These are phyloP conservation scores for Eucalyptus caleyi DNA, from an alignment of 345 rosid genomes.

Conservation along the genomic window DNA sequence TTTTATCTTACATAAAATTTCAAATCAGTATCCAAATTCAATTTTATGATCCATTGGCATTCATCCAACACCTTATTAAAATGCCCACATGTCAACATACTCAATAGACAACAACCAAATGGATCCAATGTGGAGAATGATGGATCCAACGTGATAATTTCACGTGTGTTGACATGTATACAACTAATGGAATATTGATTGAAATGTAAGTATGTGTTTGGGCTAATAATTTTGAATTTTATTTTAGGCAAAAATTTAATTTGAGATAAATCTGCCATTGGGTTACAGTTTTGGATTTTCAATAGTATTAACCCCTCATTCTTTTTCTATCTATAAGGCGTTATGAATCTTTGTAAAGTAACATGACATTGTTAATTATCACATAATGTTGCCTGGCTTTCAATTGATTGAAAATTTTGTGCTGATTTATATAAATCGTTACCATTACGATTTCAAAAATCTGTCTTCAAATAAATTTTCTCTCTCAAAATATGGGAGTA, in stretches of 20 bases:
- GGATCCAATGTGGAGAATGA: rapidly evolving
- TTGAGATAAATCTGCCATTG: neutral
- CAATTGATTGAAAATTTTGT: neutral
- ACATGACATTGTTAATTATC: neutral
- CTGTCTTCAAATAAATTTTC: neutral
- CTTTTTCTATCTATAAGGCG: rapidly evolving
- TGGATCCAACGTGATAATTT: neutral
- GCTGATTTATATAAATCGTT: neutral
- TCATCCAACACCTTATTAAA: neutral
- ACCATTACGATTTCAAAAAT: neutral
- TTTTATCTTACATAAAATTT: neutral
- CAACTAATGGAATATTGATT: neutral
- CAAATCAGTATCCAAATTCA: neutral
- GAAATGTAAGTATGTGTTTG: neutral
- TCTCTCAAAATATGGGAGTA: neutral
- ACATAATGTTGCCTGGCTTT: neutral
- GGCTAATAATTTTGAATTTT: neutral
- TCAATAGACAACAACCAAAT: rapidly evolving
- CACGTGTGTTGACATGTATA: rapidly evolving
- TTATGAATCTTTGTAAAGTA: neutral
- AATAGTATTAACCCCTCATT: neutral
- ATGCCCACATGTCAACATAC: rapidly evolving
- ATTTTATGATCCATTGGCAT: rapidly evolving
- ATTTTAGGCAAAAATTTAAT: neutral
- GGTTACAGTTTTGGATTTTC: neutral